phyloP scores from a whole-genome alignment of 768 basidiomycete genomes.

The Boletus vinaceobasis region DNA sequence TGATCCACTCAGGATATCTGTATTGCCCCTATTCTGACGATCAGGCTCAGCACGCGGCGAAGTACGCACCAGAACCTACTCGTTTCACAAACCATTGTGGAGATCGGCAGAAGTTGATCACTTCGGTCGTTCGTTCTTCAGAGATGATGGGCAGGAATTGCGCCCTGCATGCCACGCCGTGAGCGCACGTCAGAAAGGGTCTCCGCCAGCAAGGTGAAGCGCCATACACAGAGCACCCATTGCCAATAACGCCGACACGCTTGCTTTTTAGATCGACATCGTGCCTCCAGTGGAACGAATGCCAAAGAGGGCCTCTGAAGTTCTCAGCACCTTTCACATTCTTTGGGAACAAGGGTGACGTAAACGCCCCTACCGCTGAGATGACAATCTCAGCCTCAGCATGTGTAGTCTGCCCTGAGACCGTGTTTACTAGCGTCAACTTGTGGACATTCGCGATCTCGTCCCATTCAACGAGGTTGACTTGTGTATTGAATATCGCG shows the following conservation, averaged over 20 bases:
- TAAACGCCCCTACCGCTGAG: conserved; percentile 3
- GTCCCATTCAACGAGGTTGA: conserved; percentile 47
- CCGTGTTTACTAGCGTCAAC: conserved; percentile 30
- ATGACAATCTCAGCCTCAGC: conserved; percentile 1
- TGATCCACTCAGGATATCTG: not conserved
- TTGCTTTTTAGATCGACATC: conserved; percentile 51
- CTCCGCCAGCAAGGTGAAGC: conserved; percentile 6
- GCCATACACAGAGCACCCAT: conserved; percentile 57
- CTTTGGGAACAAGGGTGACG: not conserved
- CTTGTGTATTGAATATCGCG: conserved; percentile 34
- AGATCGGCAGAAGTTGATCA: conserved; percentile 58
- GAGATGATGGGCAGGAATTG: conserved; percentile 59
- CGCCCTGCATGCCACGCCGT: conserved; percentile 37
- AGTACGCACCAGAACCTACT: conserved; percentile 32
- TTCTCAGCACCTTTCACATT: not conserved
- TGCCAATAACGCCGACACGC: conserved; percentile 59
- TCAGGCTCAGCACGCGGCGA: not conserved
- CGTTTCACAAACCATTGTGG: conserved; percentile 48
- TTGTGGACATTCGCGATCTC: conserved; percentile 39
- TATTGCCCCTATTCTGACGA: not conserved
- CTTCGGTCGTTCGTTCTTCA: conserved; percentile 43
- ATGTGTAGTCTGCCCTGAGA: conserved; percentile 33
- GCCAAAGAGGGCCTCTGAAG: conserved; percentile 48
- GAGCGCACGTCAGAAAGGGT: conserved; percentile 4
- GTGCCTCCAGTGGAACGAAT: conserved; percentile 55